phyloP scores from a whole-genome alignment of 2,329 filamentous ascomycete genomes.

The Onygena corvina region DNA sequence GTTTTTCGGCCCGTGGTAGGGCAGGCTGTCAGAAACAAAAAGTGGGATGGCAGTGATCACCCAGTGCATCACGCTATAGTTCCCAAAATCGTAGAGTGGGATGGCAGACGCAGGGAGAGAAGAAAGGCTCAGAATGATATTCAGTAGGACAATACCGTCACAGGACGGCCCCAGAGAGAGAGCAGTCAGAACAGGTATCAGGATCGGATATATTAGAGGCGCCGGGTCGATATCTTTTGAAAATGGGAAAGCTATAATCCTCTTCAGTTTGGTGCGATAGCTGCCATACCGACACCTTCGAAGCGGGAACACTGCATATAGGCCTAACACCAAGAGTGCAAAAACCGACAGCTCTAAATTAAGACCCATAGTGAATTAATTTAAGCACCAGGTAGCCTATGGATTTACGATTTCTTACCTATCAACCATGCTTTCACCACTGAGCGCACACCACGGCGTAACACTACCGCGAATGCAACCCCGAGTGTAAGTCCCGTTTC shows the following conservation, averaged over 20 bases:
- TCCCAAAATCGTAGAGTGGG: conserved; percentile 48
- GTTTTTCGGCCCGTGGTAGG: conserved; percentile 9
- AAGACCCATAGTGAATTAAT: conserved; percentile 12
- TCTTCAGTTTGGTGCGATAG: conserved; percentile 21
- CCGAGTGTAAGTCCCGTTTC: conserved; percentile 45
- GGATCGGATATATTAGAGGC: conserved; percentile 72
- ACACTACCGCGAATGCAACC: conserved; percentile 37
- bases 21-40: conserved; percentile 36
- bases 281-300: conserved; percentile 31
- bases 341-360: conserved; percentile 27
- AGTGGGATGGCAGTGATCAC: conserved; percentile 59
- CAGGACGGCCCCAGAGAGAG: conserved; percentile 57
- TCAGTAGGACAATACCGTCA: conserved; percentile 55
- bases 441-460: conserved; percentile 23
- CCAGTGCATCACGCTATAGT: conserved; percentile 66
- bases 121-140: conserved; percentile 67
- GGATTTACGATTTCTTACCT: conserved; percentile 22
- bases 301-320: conserved; percentile 45
- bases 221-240: conserved; percentile 80
- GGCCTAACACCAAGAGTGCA: conserved; percentile 21
- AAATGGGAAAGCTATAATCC: conserved; percentile 44
- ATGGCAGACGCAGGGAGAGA: conserved; percentile 63
- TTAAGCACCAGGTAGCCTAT: not conserved
- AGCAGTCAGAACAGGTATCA: conserved; percentile 64
- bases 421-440: conserved; percentile 29